Conservation (phyloP, 2,329 filamentous ascomycete genomes). For the Sclerotinia subarctica region DNA sequence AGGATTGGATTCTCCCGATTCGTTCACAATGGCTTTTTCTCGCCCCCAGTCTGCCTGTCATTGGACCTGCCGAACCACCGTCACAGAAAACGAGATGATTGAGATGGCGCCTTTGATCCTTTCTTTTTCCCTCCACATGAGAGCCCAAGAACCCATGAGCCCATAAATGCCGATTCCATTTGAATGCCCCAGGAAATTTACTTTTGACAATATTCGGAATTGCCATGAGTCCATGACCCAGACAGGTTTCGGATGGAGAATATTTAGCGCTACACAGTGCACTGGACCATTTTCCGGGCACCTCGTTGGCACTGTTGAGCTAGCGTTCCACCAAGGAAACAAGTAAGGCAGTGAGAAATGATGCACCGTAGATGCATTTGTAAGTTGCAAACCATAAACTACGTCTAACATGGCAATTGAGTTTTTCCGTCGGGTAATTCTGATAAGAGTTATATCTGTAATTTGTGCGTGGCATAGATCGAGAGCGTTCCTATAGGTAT, state of each 20-base stretch:
- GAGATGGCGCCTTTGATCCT: slow-evolving; percentile 2
- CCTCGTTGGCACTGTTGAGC: slow-evolving; percentile 15
- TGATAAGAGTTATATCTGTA: slow-evolving; percentile 9
- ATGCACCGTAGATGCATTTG: not conserved
- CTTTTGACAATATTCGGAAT: not conserved
- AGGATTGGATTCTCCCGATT: slow-evolving; percentile 15
- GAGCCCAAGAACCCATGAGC: not conserved
- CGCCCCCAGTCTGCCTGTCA: slow-evolving; percentile 7
- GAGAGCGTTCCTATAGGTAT: not conserved
- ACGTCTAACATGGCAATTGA: not conserved
- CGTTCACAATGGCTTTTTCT: slow-evolving; percentile 10
- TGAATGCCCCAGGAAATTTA: not conserved
- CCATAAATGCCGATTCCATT: slow-evolving; percentile 4
- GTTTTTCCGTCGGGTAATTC: slow-evolving; percentile 6
- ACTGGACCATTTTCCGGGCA: slow-evolving; percentile 3
- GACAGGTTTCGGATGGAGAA: slow-evolving; percentile 9
- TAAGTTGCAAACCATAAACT: not conserved
- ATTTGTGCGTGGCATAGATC: not conserved
- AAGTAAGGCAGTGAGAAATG: slow-evolving; percentile 10
- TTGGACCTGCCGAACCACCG: slow-evolving; percentile 9
- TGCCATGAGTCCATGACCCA: not conserved
- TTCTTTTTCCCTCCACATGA: not conserved
- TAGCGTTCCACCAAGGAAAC: slow-evolving; percentile 14
- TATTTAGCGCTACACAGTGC: not conserved
- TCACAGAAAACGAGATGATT: not conserved